A percentile compares a stretch with the other conserved stretches of the same genome.
Evolutionary conservation across 495 filamentous ascomycete species (phyloP).

Genomic region (Lindgomyces ingoldianus): DNA sequence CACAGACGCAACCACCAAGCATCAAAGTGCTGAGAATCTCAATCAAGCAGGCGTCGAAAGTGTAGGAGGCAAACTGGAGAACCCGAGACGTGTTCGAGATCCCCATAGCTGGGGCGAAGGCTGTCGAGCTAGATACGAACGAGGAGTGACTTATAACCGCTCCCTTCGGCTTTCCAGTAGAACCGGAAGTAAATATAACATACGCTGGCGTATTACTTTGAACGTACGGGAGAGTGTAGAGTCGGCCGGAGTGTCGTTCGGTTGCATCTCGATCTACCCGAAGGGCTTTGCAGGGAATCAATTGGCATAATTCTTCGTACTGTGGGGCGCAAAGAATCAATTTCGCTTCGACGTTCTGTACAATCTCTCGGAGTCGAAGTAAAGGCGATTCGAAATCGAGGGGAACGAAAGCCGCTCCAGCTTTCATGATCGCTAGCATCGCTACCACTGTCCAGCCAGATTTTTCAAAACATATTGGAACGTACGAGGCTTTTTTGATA

Average conservation of each 20-base stretch:
- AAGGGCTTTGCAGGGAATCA: conserved; percentile 27
- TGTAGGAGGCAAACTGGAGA: conserved; percentile 52
- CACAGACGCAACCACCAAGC: conserved; percentile 52
- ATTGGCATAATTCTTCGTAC: conserved; percentile 24
- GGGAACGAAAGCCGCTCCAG: conserved; percentile 35
- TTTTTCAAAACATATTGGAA: conserved; percentile 36
- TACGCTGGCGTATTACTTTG: conserved; percentile 35
- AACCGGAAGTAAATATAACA: conserved; percentile 56
- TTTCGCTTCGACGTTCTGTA: conserved; percentile 28
- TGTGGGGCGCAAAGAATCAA: conserved; percentile 34
- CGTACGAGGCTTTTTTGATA: conserved; percentile 42
- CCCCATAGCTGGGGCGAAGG: conserved; percentile 37
- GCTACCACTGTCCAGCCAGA: conserved; percentile 23
- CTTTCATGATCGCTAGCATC: conserved; percentile 35
- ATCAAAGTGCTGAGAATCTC: conserved; percentile 50
- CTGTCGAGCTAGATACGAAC: conserved; percentile 44
- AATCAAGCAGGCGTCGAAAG: conserved; percentile 51
- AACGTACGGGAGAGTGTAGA: conserved; percentile 21
- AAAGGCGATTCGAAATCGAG: conserved; percentile 33
- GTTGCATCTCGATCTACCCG: conserved; percentile 15
- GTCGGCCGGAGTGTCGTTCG: conserved; percentile 14
- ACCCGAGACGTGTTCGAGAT: conserved; percentile 40
- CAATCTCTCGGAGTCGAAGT: conserved; percentile 28
- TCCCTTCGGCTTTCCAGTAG: conserved; percentile 59
- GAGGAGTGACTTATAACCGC: conserved; percentile 54